Conservation (phyloP, 2,329 filamentous ascomycete species). For the Ophiostoma triangulosporum region DNA sequence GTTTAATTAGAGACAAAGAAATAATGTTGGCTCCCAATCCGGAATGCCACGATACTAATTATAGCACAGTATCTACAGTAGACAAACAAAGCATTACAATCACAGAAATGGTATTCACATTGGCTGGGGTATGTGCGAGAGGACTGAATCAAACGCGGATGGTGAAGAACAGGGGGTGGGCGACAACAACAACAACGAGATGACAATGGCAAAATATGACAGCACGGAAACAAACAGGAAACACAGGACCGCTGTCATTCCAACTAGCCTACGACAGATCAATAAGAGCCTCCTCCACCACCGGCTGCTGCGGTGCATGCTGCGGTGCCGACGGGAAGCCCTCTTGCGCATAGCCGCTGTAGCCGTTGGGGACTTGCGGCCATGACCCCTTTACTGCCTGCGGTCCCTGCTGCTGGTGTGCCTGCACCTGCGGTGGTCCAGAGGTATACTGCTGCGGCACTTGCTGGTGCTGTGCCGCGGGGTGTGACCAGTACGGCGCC, state of each 20-base stretch:
- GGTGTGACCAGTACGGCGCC: slow-evolving; percentile 34
- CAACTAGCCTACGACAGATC: slow-evolving; percentile 35
- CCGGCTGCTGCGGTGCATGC: slow-evolving; percentile 44
- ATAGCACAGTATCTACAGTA: background rate
- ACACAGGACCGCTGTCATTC: background rate
- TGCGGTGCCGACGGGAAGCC: slow-evolving; percentile 53
- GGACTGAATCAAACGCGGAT: background rate
- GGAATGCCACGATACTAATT: background rate
- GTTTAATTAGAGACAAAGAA: background rate
- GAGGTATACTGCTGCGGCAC: slow-evolving; percentile 18
- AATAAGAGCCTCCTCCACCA: slow-evolving; percentile 65
- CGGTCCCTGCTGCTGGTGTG: slow-evolving; percentile 20
- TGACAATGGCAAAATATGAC: background rate
- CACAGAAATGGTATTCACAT: background rate
- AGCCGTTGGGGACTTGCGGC: slow-evolving; percentile 23
- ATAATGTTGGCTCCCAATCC: background rate
- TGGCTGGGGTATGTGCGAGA: background rate
- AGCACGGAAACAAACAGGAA: background rate
- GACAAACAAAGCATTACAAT: background rate
- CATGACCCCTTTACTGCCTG: slow-evolving; percentile 16
- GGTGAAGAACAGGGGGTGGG: background rate
- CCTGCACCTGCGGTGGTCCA: slow-evolving; percentile 26
- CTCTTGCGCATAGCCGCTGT: slow-evolving; percentile 41
- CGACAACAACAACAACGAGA: background rate
- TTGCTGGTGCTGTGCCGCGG: slow-evolving; percentile 27